These are phyloP conservation scores for Withania somnifera DNA, from an alignment of 305 asterid species.

Conservation along the genomic window DNA sequence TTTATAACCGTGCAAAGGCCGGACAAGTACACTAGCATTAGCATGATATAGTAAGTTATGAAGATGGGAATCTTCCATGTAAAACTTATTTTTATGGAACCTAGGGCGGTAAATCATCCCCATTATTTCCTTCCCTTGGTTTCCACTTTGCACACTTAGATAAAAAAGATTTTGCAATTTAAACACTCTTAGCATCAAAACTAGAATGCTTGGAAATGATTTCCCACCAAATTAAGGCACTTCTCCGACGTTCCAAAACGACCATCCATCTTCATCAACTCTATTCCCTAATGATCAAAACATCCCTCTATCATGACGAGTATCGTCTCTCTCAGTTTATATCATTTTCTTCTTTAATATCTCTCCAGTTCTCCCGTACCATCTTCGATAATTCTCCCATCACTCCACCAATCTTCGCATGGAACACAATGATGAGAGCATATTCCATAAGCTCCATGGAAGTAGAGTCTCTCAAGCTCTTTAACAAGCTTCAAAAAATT, in stretches of 20 bases:
- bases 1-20: neutral
- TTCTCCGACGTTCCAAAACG: slow-evolving; percentile 27
- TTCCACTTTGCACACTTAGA: neutral
- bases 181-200: neutral
- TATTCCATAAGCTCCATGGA: slow-evolving; percentile 37
- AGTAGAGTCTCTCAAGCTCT: slow-evolving; percentile 26
- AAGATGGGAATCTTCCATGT: neutral
- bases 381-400: slow-evolving; percentile 29
- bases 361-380: slow-evolving; percentile 29
- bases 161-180: neutral
- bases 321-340: slow-evolving; percentile 39
- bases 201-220: slow-evolving; percentile 11
- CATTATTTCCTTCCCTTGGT: neutral
- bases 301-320: slow-evolving; percentile 34
- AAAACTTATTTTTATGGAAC: no score
- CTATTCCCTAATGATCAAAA: slow-evolving; percentile 41
- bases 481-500: neutral
- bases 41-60: no score
- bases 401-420: slow-evolving; percentile 42
- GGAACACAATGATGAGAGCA: slow-evolving; percentile 45
- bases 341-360: slow-evolving; percentile 29
- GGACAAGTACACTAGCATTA: neutral
- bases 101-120: neutral
- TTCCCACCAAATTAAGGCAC: slow-evolving; percentile 36
- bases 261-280: slow-evolving; percentile 26